Evolutionary conservation across 2,329 filamentous ascomycete genomes (phyloP).

Genomic region (Dactylellina drechsleri): DNA sequence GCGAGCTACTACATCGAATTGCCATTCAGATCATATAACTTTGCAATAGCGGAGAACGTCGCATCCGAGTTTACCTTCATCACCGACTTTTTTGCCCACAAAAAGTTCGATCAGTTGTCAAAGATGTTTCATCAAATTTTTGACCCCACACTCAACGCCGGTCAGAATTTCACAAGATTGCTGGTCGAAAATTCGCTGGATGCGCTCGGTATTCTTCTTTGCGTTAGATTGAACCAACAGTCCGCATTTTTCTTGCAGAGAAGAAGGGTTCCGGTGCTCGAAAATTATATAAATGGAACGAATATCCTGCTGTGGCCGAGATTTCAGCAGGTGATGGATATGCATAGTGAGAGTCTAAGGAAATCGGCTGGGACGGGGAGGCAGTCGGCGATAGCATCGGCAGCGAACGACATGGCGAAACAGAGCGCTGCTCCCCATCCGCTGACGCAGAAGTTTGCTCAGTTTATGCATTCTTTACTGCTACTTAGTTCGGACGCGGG

Average conservation of each 20-base stretch:
- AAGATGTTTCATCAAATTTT: slow-evolving; percentile 89
- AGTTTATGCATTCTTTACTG: slow-evolving; percentile 86
- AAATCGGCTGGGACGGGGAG: slow-evolving; percentile 64
- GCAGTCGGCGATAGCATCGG: slow-evolving; percentile 60
- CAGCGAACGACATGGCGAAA: slow-evolving; percentile 68
- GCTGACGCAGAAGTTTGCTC: slow-evolving; percentile 92
- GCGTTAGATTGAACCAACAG: slow-evolving; percentile 91
- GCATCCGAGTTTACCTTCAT: slow-evolving; percentile 95
- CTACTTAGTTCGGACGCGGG: slow-evolving; percentile 86
- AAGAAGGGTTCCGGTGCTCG: slow-evolving; percentile 85
- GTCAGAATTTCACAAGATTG: slow-evolving; percentile 77
- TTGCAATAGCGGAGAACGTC: slow-evolving; percentile 91
- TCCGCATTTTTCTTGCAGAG: slow-evolving; percentile 93
- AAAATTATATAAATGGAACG: slow-evolving; percentile 91
- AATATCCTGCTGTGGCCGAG: slow-evolving; percentile 97
- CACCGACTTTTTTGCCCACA: slow-evolving; percentile 84
- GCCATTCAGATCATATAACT: slow-evolving; percentile 92
- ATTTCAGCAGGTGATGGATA: slow-evolving; percentile 92
- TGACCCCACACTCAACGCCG: slow-evolving; percentile 86
- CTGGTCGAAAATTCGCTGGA: slow-evolving; percentile 82
- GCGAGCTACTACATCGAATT: slow-evolving; percentile 86
- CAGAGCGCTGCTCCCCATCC: slow-evolving; percentile 86
- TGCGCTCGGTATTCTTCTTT: slow-evolving; percentile 86
- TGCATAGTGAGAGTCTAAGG: slow-evolving; percentile 87
- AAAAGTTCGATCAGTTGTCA: slow-evolving; percentile 79